Percentiles rank a stretch among this genome's conserved stretches.
phyloP scores from a whole-genome alignment of 2,329 filamentous ascomycete genomes.

The Capronia americana region DNA sequence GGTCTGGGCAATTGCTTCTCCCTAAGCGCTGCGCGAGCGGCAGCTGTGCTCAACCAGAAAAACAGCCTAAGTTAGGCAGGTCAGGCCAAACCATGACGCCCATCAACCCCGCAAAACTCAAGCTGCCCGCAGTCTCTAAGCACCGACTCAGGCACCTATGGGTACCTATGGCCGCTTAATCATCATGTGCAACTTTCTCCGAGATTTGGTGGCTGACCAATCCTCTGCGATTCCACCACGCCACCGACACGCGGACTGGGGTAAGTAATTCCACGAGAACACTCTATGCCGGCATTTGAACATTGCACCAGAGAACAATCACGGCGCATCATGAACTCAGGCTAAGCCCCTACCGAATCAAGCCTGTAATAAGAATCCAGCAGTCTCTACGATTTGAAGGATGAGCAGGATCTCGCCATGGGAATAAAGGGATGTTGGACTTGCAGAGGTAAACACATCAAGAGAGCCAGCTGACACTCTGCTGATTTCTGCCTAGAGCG shows the following conservation, averaged over 20 bases:
- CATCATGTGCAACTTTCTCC: not conserved
- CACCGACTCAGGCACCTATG: no score
- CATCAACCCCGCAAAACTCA: no score
- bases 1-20: no score
- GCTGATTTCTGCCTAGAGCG: not conserved
- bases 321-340: not conserved
- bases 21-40: no score
- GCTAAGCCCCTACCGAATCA: not conserved
- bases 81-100: no score
- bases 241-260: not conserved
- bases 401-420: not conserved
- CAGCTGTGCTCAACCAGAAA: no score
- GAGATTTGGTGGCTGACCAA: not conserved
- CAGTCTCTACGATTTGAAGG: not conserved
- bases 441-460: conserved; percentile 1
- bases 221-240: not conserved
- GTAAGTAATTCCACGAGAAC: not conserved
- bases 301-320: not conserved
- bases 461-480: no score
- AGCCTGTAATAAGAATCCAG: not conserved
- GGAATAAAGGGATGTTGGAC: not conserved
- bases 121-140: no score
- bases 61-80: no score
- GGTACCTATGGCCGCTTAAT: no score
- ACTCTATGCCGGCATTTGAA: not conserved